These are phyloP conservation scores for Penicillium crystallinum DNA, from an alignment of 495 filamentous ascomycete genomes.

Conservation along the genomic window DNA sequence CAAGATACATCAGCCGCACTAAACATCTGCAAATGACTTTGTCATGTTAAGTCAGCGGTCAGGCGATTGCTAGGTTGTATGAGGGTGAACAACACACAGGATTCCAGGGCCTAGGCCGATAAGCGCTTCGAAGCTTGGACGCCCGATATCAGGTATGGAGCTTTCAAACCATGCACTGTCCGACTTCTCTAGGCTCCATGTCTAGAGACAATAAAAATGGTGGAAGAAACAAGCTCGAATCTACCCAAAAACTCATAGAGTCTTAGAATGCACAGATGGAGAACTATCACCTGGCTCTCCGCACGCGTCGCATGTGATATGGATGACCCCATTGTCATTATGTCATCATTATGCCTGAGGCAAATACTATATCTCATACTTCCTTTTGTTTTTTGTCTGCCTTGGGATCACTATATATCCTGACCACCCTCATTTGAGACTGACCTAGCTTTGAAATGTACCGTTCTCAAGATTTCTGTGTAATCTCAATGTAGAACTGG, in stretches of 20 bases:
- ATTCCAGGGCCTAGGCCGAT: slow-evolving; percentile 10
- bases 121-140: slow-evolving; percentile 17
- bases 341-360: not conserved
- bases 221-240: not conserved
- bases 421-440: too few species aligned
- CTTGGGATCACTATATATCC: too few species aligned
- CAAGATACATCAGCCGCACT: slow-evolving; percentile 1
- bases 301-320: slow-evolving; percentile 2
- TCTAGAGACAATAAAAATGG: not conserved
- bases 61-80: slow-evolving; percentile 1
- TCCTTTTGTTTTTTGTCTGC: too few species aligned
- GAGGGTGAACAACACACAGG: slow-evolving; percentile 3
- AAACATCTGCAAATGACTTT: slow-evolving; percentile 7
- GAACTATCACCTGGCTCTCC: slow-evolving; percentile 1
- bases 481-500: too few species aligned
- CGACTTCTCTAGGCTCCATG: slow-evolving; percentile 1
- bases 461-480: too few species aligned
- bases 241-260: not conserved
- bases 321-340: slow-evolving; percentile 1
- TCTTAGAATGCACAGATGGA: not conserved
- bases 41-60: slow-evolving; percentile 17
- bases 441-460: too few species aligned
- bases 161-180: slow-evolving; percentile 9
- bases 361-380: not conserved
- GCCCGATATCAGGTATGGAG: slow-evolving; percentile 14